Base-by-base conservation (phyloP, 176 grass and related monocot genomes). In the Oryza nivara region DNA sequence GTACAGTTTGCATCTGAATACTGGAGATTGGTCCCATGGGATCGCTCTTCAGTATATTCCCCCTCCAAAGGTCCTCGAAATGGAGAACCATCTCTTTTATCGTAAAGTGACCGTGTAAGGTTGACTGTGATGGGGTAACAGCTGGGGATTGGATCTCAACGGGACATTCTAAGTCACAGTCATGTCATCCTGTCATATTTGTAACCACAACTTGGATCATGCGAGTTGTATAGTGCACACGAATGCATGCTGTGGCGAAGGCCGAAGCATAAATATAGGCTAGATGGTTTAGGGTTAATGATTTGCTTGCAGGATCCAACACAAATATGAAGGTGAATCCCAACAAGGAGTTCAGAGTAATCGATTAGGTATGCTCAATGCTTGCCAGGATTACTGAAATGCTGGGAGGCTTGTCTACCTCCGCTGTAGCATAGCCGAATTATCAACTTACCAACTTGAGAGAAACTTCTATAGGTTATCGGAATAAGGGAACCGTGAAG, bases 301-400 rank as follows among this genome's bases (percentile, higher is more conserved):
- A 72, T 72, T 63, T 79, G 67, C 58, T 49, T 49, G 51, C 84
- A 17, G 54, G 45, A 86, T 79, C 76, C 68, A 86, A 86, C 84
- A 86, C 19, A 80, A 40, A 10, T 43, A 25, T 20, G 54, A 26
- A 17, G 26, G 63, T 73, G 68, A 73, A 52, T 52, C 68, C 44
- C 43, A 73, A 70, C 68, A 79, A 15, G 76, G 41, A 65, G 12
- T 80, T 65, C 56, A 8, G 3, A 72, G 74, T 26, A 74, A 72
- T 5, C 61, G 75, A 65, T 73, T 49, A 28, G 68, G 64, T 52
- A 52, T 14, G 73, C 20, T 68, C 32, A 47, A 68, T 56, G 4
- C 64, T 38, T 25, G 45, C 20, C 68, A 41, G 68, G 30, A 23
- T 51, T n/a, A 65, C 76, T 51, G 76, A 73, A 73, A 73, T 86